Conservation (phyloP, 1,284 basidiomycete species). For the Cryptococcus floricola region DNA sequence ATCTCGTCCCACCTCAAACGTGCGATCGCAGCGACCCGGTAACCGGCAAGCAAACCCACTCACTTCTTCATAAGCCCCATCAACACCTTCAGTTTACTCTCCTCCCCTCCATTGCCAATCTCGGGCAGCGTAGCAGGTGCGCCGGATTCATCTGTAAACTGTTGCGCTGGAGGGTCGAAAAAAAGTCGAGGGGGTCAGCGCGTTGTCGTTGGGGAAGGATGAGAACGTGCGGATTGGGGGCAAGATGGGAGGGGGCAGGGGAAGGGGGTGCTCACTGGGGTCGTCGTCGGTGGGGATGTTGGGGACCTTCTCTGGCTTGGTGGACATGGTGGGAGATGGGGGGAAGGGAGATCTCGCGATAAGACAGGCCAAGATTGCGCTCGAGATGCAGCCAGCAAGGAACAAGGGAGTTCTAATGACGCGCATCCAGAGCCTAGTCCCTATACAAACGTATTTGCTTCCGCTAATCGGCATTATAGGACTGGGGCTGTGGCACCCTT, state of each 20-base stretch:
- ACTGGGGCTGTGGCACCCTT: no score
- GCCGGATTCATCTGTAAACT: slow-evolving; percentile 46
- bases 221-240: not conserved
- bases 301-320: slow-evolving; percentile 15
- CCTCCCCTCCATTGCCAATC: slow-evolving; percentile 67
- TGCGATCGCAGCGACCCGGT: not conserved
- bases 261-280: slow-evolving; percentile 21
- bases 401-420: no score
- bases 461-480: no score
- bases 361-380: not conserved
- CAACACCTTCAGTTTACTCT: slow-evolving; percentile 86
- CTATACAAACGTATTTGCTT: no score
- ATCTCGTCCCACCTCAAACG: slow-evolving; percentile 71
- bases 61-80: slow-evolving; percentile 80
- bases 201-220: not conserved
- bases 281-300: slow-evolving; percentile 39
- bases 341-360: not conserved
- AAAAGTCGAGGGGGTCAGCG: not conserved
- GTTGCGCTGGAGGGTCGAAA: slow-evolving; percentile 19
- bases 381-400: not conserved
- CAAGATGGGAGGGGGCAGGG: not conserved
- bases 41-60: slow-evolving; percentile 42
- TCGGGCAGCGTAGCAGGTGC: slow-evolving; percentile 65
- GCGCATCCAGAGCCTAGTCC: no score
- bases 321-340: not conserved